A percentile compares a stretch with the other conserved stretches of the same genome.
Conservation (phyloP, 306 rosid genomes). For the Castanea mollissima region DNA sequence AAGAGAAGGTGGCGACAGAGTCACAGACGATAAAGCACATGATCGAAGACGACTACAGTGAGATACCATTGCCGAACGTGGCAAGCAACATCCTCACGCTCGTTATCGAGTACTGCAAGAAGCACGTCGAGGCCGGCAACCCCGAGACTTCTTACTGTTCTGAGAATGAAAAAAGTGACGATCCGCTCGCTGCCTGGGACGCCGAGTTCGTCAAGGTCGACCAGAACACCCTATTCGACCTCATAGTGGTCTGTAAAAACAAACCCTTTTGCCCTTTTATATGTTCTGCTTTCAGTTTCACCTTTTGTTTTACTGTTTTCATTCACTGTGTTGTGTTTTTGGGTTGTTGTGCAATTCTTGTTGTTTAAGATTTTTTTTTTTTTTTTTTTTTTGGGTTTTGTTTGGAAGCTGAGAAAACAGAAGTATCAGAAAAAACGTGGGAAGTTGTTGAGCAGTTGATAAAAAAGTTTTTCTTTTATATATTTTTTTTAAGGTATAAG, state of each 20-base stretch:
- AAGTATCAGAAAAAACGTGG: no score
- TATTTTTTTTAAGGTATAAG: no score
- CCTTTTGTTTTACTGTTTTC: no score
- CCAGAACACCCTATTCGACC: conserved; percentile 59
- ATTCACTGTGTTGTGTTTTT: no score
- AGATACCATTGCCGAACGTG: conserved; percentile 59
- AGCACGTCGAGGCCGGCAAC: conserved; percentile 46
- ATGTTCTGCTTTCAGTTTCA: no score
- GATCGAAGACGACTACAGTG: conserved; percentile 57
- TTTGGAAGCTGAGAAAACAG: no score
- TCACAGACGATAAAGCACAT: conserved; percentile 61
- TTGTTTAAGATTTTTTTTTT: no score
- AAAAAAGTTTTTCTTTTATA: no score
- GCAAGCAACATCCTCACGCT: conserved; percentile 54
- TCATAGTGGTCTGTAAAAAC: conserved; percentile 42
- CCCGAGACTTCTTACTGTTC: background rate
- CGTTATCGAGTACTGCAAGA: conserved; percentile 63
- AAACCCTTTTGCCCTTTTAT: no score
- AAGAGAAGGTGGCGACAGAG: conserved; percentile 56
- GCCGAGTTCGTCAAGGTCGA: conserved; percentile 55
- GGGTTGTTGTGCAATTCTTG: no score
- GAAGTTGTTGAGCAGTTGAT: no score
- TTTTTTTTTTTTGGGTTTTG: no score
- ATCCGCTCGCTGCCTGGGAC: conserved; percentile 50
- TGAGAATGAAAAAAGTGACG: conserved; percentile 2